A percentile compares a stretch with the other conserved stretches of the same genome.
phyloP scores from a whole-genome alignment of 345 rosid genomes.

The Rhizophora apiculata region DNA sequence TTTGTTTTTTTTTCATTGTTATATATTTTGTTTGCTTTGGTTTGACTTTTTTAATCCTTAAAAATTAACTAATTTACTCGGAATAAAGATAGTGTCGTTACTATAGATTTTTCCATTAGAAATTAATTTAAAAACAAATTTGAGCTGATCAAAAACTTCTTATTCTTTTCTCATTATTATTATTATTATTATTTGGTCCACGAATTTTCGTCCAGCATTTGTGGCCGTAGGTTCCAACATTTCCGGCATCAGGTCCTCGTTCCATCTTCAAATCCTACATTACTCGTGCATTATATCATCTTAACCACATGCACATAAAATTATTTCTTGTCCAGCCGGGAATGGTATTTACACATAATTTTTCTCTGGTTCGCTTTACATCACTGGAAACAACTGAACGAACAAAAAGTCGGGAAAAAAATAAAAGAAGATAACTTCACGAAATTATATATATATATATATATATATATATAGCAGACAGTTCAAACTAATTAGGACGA shows the following conservation, averaged over 20 bases:
- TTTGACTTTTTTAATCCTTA: no score
- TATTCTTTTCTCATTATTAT: no score
- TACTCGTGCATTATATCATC: slow-evolving; percentile 13
- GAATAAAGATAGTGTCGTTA: no score
- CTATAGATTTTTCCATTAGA: no score
- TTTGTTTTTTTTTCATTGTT: no score
- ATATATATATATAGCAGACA: slow-evolving; percentile 11
- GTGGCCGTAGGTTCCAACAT: slow-evolving; percentile 22
- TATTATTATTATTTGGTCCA: no score
- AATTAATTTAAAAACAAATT: no score
- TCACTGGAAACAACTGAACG: slow-evolving; percentile 12
- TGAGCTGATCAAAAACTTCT: no score
- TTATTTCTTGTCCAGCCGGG: slow-evolving; percentile 28
- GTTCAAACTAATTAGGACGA: slow-evolving; percentile 27
- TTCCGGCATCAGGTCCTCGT: slow-evolving; percentile 33
- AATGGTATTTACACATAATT: slow-evolving; percentile 33
- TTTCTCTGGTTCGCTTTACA: slow-evolving; percentile 9
- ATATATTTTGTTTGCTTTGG: no score
- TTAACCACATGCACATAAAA: slow-evolving; percentile 11
- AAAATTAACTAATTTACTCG: no score
- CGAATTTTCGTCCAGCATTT: no score
- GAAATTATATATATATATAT: background rate
- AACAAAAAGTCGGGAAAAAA: background rate
- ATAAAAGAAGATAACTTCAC: background rate
- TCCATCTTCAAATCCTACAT: background rate